Base-by-base conservation (phyloP, 78 protist species). In the Guillardia theta region DNA sequence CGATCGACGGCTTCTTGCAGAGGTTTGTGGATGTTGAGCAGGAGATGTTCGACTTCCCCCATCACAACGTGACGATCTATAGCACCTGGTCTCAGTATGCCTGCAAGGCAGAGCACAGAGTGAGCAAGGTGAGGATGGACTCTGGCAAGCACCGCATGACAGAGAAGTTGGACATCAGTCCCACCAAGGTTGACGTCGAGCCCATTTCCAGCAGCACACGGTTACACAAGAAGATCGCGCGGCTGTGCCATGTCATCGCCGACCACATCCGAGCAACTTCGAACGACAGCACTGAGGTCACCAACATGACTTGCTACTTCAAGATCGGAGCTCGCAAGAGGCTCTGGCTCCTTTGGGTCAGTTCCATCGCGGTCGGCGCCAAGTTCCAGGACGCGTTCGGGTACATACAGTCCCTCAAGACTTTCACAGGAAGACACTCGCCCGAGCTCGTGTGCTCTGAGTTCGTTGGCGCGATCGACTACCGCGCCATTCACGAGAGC, bases 291-390 rank as follows among this genome's bases (percentile, higher is more conserved):
- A 43, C 83, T 24, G 83, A 70, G 6, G 41, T 70, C 27, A 70
- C 83, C 41, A 70, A 70, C 83, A 70, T 70, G 45, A 70, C 83
- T 22, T 24, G 45, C 83, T 70, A 70, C 41, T 70, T 70, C 41
- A 70, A 70, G 83, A 70, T 70, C 83, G 83, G 83, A 18, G 83
- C n/a, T 15, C n/a, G 36, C 83, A 70, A 70, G 46, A 70, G 36
- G 41, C 41, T 70, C 4, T 70, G 33, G 45, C 33, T 70, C 46
- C 41, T 70, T 4, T 70, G 33, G 33, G 83, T 43, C 45, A 70
- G 83, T 18, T 70, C 83, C 36, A 43, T 70, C 45, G 36, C 36
- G 10, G 83, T 70, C 1, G 83, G 46, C 33, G 46, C 83, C 8
- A 70, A 70, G 6, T 70, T 70, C 41, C 83, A 70, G 41, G 83